Base-by-base conservation (phyloP, 2,329 filamentous ascomycete species). In the Colletotrichum endophyticum region DNA sequence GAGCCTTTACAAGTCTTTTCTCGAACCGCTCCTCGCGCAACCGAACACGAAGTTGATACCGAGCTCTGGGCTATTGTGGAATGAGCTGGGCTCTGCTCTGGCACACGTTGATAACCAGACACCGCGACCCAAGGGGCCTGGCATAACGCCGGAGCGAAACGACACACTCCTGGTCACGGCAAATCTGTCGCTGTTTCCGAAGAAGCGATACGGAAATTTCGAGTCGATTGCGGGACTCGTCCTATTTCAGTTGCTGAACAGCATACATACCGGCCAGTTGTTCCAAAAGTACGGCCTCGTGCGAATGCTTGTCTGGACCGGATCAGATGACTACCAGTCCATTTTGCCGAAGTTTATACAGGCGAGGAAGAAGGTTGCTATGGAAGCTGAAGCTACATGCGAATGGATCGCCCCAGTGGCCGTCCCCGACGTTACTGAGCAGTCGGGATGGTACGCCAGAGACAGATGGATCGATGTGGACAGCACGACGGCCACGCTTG, bases 271-370 rank as follows among this genome's bases (percentile, higher is more conserved):
- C 4, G 88, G 91, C 66, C 84, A 87, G 0, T 87, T 94, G 0
- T 91, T 98, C 79, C 94, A 98, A 80, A 87, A 88, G 32, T 96
- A 95, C 82, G 96, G 96, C 5, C 90, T 93, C 22, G 93, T 98
- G 5, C 92, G 96, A 66, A 93, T 96, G 87, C 88, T 99, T 1
- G 82, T 96, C 53, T 96, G 96, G 93, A 81, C 93, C 5, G 89
- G 91, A 2, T 87, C 93, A 59, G 86, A 90, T 0, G 93, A 95
- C 72, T 92, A 92, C 78, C 80, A 84, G 8, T 77, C 83, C 2
- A 79, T 95, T 1, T 75, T 98, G 9, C 94, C 96, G 0, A 90
- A 90, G 69, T 85, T 86, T 3, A 81, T 94, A 4, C 83, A 87
- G 39, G 83, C 86, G 2, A 90, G 93, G n/a, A 88, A 85, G 57